A percentile compares a stretch with the other conserved stretches of the same genome.
phyloP scores from a whole-genome alignment of 78 protist genomes.

The Dictyostelium brefeldianum region DNA sequence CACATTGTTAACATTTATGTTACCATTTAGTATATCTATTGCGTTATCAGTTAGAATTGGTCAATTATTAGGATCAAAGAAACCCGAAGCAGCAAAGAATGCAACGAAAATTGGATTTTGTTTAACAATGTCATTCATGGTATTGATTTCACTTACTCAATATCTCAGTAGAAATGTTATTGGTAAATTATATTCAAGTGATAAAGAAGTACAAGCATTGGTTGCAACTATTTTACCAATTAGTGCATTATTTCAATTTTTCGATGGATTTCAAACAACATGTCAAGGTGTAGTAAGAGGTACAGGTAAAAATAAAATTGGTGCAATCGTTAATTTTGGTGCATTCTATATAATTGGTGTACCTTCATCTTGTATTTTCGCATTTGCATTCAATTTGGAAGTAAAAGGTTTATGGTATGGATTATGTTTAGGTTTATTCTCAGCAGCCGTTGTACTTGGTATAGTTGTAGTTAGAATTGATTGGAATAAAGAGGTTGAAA shows the following conservation, averaged over 20 bases:
- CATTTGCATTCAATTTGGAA: conserved; percentile 30
- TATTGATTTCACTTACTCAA: conserved; percentile 18
- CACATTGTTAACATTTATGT: conserved; percentile 73
- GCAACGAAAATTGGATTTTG: conserved; percentile 34
- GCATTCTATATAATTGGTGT: conserved; percentile 62
- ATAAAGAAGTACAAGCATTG: conserved; percentile 14
- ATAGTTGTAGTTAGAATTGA: conserved; percentile 14
- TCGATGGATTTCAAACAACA: conserved; percentile 68
- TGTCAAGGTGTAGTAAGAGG: conserved; percentile 78
- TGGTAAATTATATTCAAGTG: conserved; percentile 32
- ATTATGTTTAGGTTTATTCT: conserved; percentile 31
- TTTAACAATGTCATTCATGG: conserved; percentile 18
- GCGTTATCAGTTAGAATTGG: conserved; percentile 74
- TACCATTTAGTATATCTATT: conserved; percentile 56
- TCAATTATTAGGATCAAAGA: conserved; percentile 41
- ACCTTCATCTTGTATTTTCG: conserved; percentile 47
- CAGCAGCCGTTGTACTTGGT: conserved; percentile 37
- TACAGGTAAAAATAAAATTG: conserved; percentile 71
- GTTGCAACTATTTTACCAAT: conserved; percentile 51
- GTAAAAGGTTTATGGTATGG: conserved; percentile 73
- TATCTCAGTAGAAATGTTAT: conserved; percentile 5
- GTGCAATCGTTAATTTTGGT: conserved; percentile 58
- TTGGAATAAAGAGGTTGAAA: conserved; percentile 45
- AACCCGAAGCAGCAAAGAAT: conserved; percentile 25
- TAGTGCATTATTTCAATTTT: conserved; percentile 50